Evolutionary conservation across 768 basidiomycete species (phyloP), one percentile per base, ranked within the genome.

Genomic region (Russula sp.): DNA sequence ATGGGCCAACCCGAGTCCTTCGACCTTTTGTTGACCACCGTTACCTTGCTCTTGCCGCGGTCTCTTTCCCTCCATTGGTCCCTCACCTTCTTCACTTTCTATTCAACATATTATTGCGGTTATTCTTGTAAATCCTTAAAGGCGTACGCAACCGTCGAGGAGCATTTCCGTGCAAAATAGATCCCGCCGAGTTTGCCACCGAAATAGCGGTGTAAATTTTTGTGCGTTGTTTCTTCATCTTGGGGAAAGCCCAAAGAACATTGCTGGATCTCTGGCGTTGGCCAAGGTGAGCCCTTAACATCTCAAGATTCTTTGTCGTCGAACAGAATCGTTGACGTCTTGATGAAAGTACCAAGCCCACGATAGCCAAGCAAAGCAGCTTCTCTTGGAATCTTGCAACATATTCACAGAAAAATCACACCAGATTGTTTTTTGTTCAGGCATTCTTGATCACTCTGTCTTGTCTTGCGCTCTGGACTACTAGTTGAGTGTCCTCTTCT

Each of bases 391-490:
- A 44, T 61, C 60, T 65, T 65, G 64, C 48, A 42, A 42, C 49
- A 44, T n/a, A 42, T 61, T 61, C 49, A 61, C 48, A 44, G 64
- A 30, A 52, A 36, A 61, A 61, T 65, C 64, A 61, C 64, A 57
- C 64, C 34, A 22, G 49, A 22, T 44, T 14, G 14, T 30, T 62
- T 48, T 7, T 24, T 56, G 38, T 51, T 50, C 22, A 61, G 26
- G 50, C 36, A 16, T 57, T 65, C 59, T 65, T 65, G 54, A 57
- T 65, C 64, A 65, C 64, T 65, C 64, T 64, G 38, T 34, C 64
- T 65, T 65, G 64, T 44, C 60, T 61, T 44, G 38, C 34, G 32
- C 64, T 61, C 55, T 42, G 24, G 64, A 61, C 59, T 9, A 46
- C 55, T 36, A 20, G 9, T 65, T 61, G 40, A 30, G 16, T 40